These are phyloP conservation scores for Fusarium compactum DNA, from an alignment of 2,329 filamentous ascomycete genomes.

Conservation along the genomic window DNA sequence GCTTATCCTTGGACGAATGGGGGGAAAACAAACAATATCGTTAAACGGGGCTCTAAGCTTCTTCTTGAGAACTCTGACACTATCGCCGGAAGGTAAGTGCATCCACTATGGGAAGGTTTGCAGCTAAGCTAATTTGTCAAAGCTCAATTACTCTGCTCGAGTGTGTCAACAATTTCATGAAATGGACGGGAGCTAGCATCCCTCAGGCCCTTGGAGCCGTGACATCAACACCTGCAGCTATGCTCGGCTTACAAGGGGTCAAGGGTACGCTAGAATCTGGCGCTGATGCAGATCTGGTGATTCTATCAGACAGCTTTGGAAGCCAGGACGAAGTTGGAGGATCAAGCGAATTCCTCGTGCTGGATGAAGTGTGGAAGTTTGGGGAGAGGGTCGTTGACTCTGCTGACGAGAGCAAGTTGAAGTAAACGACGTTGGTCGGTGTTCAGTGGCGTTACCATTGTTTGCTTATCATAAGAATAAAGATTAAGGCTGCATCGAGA, in stretches of 20 bases:
- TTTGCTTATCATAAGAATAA: conserved; percentile 15
- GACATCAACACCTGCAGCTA: conserved; percentile 80
- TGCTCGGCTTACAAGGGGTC: conserved; percentile 74
- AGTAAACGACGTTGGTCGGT: conserved; percentile 26
- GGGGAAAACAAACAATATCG: conserved; percentile 66
- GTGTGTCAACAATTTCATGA: conserved; percentile 84
- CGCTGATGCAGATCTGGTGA: conserved; percentile 76
- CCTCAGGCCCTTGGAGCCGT: conserved; percentile 78
- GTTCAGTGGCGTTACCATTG: conserved; percentile 6
- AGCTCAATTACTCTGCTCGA: conserved; percentile 81
- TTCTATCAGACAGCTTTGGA: conserved; percentile 68
- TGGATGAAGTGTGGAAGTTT: conserved; percentile 88
- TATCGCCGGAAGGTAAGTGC: conserved; percentile 79
- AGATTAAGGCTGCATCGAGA: conserved; percentile 15
- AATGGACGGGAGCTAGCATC: conserved; percentile 76
- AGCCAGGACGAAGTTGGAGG: conserved; percentile 47
- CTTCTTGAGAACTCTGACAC: conserved; percentile 82
- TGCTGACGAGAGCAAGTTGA: conserved; percentile 26
- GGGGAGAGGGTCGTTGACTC: conserved; percentile 63
- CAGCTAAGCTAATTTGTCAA: conserved; percentile 8
- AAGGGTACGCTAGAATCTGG: conserved; percentile 76
- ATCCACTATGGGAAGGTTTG: neutral
- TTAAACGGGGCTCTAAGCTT: conserved; percentile 79
- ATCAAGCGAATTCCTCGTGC: conserved; percentile 64
- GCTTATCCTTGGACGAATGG: conserved; percentile 88